A percentile compares a stretch with the other conserved stretches of the same genome.
These are phyloP conservation scores for Cercospora sp. DNA, from an alignment of 2,329 filamentous ascomycete species.

Conservation along the genomic window DNA sequence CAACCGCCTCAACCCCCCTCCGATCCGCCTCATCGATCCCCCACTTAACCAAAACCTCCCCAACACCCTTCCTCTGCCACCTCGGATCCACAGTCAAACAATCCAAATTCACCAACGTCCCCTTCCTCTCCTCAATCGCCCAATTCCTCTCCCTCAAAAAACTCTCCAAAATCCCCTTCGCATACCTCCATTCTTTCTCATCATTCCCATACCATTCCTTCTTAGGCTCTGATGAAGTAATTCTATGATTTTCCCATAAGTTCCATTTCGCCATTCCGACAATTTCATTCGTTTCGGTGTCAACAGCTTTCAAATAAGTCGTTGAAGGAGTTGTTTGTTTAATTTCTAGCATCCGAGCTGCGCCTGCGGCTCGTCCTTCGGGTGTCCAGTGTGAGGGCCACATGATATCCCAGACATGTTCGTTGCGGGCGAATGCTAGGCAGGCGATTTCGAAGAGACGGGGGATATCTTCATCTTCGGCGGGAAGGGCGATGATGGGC, in stretches of 20 bases:
- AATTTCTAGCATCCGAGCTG: slow-evolving; percentile 28
- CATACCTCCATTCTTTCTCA: slow-evolving; percentile 28
- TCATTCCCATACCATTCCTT: slow-evolving; percentile 5
- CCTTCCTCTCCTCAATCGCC: slow-evolving; percentile 28
- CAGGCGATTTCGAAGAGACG: slow-evolving; percentile 36
- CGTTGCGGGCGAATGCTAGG: slow-evolving; percentile 34
- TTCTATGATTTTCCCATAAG: slow-evolving; percentile 29
- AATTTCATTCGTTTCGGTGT: slow-evolving; percentile 30
- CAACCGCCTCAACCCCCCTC: slow-evolving; percentile 33
- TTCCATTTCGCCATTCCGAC: slow-evolving; percentile 40
- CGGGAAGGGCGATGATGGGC: slow-evolving; percentile 19
- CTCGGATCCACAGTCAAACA: slow-evolving; percentile 35
- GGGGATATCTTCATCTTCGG: slow-evolving; percentile 35
- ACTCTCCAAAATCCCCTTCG: slow-evolving; percentile 23
- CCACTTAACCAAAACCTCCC: slow-evolving; percentile 35
- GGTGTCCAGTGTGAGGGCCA: slow-evolving; percentile 34
- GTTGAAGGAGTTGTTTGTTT: slow-evolving; percentile 30
- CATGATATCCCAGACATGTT: slow-evolving; percentile 34
- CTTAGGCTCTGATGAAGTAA: slow-evolving; percentile 10
- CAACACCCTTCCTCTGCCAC: slow-evolving; percentile 35
- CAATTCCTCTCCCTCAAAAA: slow-evolving; percentile 31
- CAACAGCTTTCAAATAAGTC: slow-evolving; percentile 37
- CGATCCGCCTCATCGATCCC: slow-evolving; percentile 35
- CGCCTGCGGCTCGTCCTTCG: slow-evolving; percentile 30
- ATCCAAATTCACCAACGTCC: slow-evolving; percentile 36